A percentile compares a stretch with the other conserved stretches of the same genome.
These are phyloP conservation scores for Nicotiana noctiflora DNA, from an alignment of 257 asterid species.

Conservation along the genomic window DNA sequence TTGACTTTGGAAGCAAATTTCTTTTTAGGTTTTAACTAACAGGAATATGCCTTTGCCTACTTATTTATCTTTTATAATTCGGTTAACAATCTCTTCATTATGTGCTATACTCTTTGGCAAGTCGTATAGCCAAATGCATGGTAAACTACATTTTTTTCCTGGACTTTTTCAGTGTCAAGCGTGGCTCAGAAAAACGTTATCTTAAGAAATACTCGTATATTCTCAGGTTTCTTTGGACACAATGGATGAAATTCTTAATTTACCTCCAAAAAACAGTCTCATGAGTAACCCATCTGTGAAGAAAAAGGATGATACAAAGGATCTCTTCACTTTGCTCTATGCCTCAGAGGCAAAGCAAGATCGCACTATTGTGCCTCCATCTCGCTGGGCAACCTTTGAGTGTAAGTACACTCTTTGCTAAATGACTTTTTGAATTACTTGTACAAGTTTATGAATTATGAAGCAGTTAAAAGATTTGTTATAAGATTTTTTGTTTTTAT, in stretches of 20 bases:
- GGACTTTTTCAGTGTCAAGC: not conserved
- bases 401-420: conserved; percentile 41
- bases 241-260: conserved; percentile 18
- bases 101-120: not conserved
- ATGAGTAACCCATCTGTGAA: conserved; percentile 19
- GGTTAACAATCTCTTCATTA: not conserved
- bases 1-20: not conserved
- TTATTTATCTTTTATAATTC: not conserved
- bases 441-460: not conserved
- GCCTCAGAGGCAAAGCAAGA: conserved; percentile 50
- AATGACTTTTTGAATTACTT: not conserved
- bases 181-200: conserved; percentile 1
- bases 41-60: not conserved
- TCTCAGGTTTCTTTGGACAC: conserved; percentile 65
- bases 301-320: conserved; percentile 35
- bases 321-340: conserved; percentile 77
- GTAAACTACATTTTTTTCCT: not conserved
- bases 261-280: conserved; percentile 25
- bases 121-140: not conserved
- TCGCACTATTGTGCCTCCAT: conserved; percentile 74
- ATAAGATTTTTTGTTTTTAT: no score
- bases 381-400: conserved; percentile 95
- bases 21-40: not conserved
- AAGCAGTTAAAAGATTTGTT: not conserved
- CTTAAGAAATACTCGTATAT: not conserved